These are phyloP conservation scores for Stereocaulon alpinum DNA, from an alignment of 495 filamentous ascomycete species.

Conservation along the genomic window DNA sequence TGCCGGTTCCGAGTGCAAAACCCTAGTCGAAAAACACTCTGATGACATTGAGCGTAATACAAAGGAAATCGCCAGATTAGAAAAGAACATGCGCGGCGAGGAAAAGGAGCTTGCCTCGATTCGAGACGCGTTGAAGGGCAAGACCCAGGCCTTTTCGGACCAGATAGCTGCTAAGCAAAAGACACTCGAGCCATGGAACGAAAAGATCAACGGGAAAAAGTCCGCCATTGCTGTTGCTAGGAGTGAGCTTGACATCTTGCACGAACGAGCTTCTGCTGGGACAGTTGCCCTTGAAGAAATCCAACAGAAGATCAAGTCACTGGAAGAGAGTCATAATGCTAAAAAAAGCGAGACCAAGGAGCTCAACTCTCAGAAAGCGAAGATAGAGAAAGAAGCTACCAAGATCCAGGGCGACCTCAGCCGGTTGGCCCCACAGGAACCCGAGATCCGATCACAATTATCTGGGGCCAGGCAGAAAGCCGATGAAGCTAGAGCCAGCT, in stretches of 20 bases:
- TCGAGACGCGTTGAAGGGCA: constrained; percentile 78
- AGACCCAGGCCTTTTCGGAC: constrained; percentile 88
- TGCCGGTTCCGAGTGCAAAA: constrained; percentile 61
- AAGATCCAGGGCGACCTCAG: constrained; percentile 61
- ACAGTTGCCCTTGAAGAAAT: constrained; percentile 73
- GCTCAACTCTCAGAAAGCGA: constrained; percentile 57
- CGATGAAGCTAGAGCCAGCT: constrained; percentile 82
- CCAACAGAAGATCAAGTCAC: constrained; percentile 62
- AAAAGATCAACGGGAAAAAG: constrained; percentile 90
- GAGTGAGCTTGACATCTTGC: constrained; percentile 83
- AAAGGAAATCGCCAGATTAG: constrained; percentile 58
- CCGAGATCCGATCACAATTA: constrained; percentile 66
- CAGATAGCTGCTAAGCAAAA: constrained; percentile 89
- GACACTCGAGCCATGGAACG: constrained; percentile 90
- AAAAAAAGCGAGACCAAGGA: constrained; percentile 70
- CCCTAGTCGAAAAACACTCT: constrained; percentile 63
- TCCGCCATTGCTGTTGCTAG: constrained; percentile 89
- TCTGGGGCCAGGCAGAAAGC: constrained; percentile 86
- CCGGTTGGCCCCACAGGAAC: constrained; percentile 63
- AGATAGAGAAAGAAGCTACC: constrained; percentile 62
- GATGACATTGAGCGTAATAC: constrained; percentile 68
- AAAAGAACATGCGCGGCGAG: constrained; percentile 61
- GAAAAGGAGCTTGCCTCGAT: constrained; percentile 73
- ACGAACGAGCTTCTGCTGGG: constrained; percentile 78
- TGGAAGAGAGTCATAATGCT: constrained; percentile 54